Conservation (phyloP, 1,284 basidiomycete genomes). For the Trichosporon faecale region DNA sequence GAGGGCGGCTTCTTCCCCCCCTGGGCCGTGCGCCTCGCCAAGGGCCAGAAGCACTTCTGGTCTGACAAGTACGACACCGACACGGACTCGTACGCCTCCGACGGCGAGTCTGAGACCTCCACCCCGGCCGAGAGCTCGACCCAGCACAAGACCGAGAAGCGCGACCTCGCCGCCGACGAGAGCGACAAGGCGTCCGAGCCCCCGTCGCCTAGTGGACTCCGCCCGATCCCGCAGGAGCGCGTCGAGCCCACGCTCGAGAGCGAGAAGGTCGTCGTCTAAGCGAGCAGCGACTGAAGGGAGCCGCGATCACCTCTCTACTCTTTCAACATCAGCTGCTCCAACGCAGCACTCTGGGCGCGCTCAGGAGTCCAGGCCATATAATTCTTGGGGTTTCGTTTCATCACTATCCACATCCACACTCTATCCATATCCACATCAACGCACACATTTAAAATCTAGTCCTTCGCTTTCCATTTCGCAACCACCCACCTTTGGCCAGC, state of each 20-base stretch:
- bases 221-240: not conserved
- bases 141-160: not conserved
- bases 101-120: not conserved
- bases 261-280: conserved; percentile 3
- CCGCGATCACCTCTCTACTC: too few relatives aligned
- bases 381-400: not conserved
- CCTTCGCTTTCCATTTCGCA: not conserved
- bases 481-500: not conserved
- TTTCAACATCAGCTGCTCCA: too few relatives aligned
- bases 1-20: conserved; percentile 27
- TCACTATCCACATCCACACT: not conserved
- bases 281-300: not conserved
- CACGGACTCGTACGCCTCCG: not conserved
- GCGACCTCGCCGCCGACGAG: not conserved
- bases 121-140: not conserved
- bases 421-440: not conserved
- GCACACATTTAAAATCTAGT: not conserved
- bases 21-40: conserved; percentile 18
- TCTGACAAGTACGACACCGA: conserved; percentile 17
- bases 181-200: not conserved
- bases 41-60: conserved; percentile 24
- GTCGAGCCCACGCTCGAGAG: not conserved
- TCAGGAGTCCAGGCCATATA: not conserved
- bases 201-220: not conserved
- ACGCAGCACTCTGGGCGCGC: too few relatives aligned